phyloP scores from a whole-genome alignment of 208 protist genomes.

The Balamuthia mandrillaris region DNA sequence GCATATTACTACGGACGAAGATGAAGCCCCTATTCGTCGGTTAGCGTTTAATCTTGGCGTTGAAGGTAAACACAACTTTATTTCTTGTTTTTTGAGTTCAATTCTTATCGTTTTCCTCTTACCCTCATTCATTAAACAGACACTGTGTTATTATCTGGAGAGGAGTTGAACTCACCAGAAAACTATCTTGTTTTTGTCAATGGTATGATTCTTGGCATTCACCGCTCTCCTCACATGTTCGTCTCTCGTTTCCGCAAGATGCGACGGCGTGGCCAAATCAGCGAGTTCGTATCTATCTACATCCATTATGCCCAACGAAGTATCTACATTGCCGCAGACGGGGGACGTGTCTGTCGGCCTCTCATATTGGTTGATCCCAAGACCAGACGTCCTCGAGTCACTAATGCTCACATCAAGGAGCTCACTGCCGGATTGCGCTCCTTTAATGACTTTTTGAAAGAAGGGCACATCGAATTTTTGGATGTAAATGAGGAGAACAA shows the following conservation, averaged over 20 bases:
- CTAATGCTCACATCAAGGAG: conserved; percentile 59
- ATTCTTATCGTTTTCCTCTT: neutral
- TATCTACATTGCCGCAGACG: conserved; percentile 86
- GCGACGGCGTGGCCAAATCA: conserved; percentile 64
- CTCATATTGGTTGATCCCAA: conserved; percentile 93
- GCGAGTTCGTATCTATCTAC: conserved; percentile 80
- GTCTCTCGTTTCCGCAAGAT: conserved; percentile 67
- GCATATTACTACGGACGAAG: conserved; percentile 95
- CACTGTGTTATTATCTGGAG: conserved; percentile 76
- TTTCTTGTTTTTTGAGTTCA: neutral
- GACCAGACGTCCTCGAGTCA: conserved; percentile 59
- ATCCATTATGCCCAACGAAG: conserved; percentile 62
- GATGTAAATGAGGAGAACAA: conserved; percentile 99
- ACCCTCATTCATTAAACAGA: conserved; percentile 45
- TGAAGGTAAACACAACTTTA: conserved; percentile 45
- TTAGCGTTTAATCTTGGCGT: conserved; percentile 71
- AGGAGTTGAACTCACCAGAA: conserved; percentile 69
- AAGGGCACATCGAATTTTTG: conserved; percentile 95
- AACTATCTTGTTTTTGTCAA: conserved; percentile 79
- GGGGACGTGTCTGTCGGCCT: conserved; percentile 88
- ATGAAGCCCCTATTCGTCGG: conserved; percentile 76
- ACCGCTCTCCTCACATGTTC: conserved; percentile 73
- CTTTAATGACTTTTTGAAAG: conserved; percentile 84
- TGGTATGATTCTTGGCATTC: conserved; percentile 79
- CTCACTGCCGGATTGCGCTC: conserved; percentile 42